Percentiles rank a stretch among this genome's conserved stretches.
Conservation (phyloP, 768 basidiomycete genomes). For the Leccinum aurantiacum region DNA sequence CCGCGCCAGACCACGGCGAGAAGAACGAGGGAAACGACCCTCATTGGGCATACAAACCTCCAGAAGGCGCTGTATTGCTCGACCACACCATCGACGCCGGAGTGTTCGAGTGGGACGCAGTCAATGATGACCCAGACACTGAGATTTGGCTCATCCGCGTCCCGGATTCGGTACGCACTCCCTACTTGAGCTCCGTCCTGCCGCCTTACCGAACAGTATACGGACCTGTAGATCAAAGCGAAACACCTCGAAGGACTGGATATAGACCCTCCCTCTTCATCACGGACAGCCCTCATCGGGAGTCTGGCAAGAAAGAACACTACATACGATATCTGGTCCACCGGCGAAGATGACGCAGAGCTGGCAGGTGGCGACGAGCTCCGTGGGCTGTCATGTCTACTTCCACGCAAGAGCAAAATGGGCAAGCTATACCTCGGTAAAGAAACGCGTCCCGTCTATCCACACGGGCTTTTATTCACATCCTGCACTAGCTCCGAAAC, state of each 20-base stretch:
- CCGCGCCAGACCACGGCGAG: constrained; percentile 31
- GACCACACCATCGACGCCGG: constrained; percentile 44
- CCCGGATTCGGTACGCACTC: constrained; percentile 59
- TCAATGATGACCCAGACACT: constrained; percentile 54
- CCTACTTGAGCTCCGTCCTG: background rate
- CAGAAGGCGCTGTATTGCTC: constrained; percentile 49
- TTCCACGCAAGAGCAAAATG: constrained; percentile 61
- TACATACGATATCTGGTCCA: constrained; percentile 65
- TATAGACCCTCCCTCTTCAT: constrained; percentile 45
- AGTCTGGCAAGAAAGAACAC: constrained; percentile 51
- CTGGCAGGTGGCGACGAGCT: constrained; percentile 62
- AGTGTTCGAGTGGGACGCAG: constrained; percentile 67
- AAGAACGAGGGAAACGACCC: constrained; percentile 56
- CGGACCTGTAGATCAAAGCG: constrained; percentile 52
- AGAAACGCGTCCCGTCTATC: constrained; percentile 4
- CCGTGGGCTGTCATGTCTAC: constrained; percentile 55
- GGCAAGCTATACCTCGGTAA: constrained; percentile 61
- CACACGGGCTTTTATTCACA: constrained; percentile 35
- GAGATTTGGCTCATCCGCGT: constrained; percentile 74
- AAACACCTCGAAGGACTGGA: constrained; percentile 57
- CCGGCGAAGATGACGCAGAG: constrained; percentile 42
- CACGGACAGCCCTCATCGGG: constrained; percentile 45
- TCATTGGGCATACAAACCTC: constrained; percentile 62
- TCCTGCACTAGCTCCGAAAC: constrained; percentile 50
- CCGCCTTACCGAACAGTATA: background rate